Conservation (phyloP, 1,284 basidiomycete species). For the Melampsora abietis-canadensis region DNA sequence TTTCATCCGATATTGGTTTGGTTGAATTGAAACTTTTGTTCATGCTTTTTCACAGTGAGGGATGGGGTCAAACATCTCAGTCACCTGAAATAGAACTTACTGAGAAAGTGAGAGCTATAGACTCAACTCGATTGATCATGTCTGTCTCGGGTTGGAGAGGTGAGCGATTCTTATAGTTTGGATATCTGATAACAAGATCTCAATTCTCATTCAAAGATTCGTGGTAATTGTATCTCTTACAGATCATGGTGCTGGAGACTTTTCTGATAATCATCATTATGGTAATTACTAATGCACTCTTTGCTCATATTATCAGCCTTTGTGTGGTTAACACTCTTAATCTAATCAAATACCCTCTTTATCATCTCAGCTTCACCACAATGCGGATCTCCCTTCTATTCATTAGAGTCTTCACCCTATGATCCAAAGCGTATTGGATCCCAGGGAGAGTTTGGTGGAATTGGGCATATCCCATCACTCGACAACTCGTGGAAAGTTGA, state of each 20-base stretch:
- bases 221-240: neutral
- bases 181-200: neutral
- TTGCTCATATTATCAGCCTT: too few relatives aligned
- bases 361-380: constrained; percentile 20
- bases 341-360: neutral
- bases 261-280: constrained; percentile 33
- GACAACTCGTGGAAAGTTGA: constrained; percentile 29
- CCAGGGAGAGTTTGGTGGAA: constrained; percentile 41
- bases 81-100: constrained; percentile 24
- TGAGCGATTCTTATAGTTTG: neutral
- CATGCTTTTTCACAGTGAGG: constrained; percentile 2
- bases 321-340: neutral
- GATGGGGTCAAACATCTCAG: neutral
- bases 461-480: constrained; percentile 15
- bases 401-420: constrained; percentile 7
- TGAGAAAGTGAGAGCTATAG: constrained; percentile 1
- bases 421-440: constrained; percentile 21
- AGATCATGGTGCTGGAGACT: constrained; percentile 30
- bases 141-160: constrained; percentile 24
- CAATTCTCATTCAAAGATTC: neutral
- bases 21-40: too few relatives aligned
- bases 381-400: constrained; percentile 31
- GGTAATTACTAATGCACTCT: neutral
- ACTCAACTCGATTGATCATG: constrained; percentile 20
- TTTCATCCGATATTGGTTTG: neutral